Evolutionary conservation across 257 asterid species (phyloP), one percentile per base, ranked within the genome.

Genomic region (Ajuga chamaepitys): DNA sequence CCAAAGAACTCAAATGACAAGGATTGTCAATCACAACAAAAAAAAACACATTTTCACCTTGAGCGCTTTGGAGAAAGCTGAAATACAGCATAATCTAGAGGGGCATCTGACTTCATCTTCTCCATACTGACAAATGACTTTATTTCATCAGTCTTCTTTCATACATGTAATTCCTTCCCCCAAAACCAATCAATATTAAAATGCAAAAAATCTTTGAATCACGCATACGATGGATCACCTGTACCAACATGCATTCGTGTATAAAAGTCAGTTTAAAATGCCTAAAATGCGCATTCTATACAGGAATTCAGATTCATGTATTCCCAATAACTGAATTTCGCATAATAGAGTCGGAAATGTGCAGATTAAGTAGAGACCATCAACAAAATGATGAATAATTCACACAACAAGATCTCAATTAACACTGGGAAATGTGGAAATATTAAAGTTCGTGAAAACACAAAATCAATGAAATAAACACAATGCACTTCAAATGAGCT

Each of bases 31-130:
- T 42, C 59, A 21, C 16, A 24, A 46, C 0, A 16, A 40, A 40
- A 12, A n/a, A 21, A 26, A 30, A 24, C 20, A 41, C 66, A 61
- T 20, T 64, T 65, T 71, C 76, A 89, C 96, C 95, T 73, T 0
- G 97, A 81, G 2, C 87, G 93, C 75, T 77, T 85, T 0, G 97
- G 97, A 0, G 97, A 89, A 48, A 92, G 83, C 83, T 85, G 98
- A 80, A 92, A 87, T 17, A 85, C 80, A 25, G 97, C 98, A 75
- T 82, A 92, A 75, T 92, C 98, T 42, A 92, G 88, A 71, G 82
- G 86, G 2, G 81, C 66, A 44, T 82, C 95, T 3, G 89, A 56
- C 76, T 78, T 88, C 95, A 92, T 82, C 73, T 72, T 80, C 57
- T 68, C 73, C 81, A 68, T 70, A 50, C 66, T 47, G 50, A 40